A percentile compares a stretch with the other conserved stretches of the same genome.
These are phyloP conservation scores for Neodidymelliopsis sp. DNA, from an alignment of 2,329 filamentous ascomycete genomes.

Conservation along the genomic window DNA sequence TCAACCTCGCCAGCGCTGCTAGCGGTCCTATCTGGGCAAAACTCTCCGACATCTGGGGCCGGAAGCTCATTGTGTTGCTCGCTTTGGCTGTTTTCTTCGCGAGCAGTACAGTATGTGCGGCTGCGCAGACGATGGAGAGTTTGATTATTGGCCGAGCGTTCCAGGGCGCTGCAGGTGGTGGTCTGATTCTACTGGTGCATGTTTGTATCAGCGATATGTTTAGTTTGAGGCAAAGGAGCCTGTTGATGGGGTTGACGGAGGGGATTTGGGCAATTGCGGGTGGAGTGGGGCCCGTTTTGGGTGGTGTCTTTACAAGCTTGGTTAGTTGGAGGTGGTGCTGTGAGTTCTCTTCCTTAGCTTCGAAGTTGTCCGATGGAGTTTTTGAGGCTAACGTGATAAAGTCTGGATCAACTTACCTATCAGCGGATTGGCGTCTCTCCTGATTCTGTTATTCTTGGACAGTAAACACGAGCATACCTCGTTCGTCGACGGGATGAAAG, in stretches of 20 bases:
- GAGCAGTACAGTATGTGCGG: constrained; percentile 66
- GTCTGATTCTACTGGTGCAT: constrained; percentile 67
- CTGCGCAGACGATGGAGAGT: constrained; percentile 65
- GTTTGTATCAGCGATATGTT: constrained; percentile 71
- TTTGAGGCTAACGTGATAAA: too few relatives aligned
- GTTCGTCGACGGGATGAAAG: constrained; percentile 57
- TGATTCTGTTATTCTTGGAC: constrained; percentile 62
- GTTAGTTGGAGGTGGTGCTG: constrained; percentile 62
- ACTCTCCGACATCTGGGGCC: constrained; percentile 64
- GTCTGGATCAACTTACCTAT: constrained; percentile 65
- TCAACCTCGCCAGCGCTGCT: constrained; percentile 73
- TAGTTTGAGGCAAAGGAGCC: constrained; percentile 60
- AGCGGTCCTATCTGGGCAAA: constrained; percentile 75
- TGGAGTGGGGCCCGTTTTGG: constrained; percentile 61
- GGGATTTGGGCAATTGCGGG: constrained; percentile 64
- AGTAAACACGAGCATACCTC: constrained; percentile 63
- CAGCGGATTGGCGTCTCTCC: constrained; percentile 56
- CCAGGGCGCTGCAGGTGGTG: constrained; percentile 70
- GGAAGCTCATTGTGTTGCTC: constrained; percentile 61
- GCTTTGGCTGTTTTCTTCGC: constrained; percentile 66
- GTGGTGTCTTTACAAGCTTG: constrained; percentile 58
- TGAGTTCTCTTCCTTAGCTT: too few relatives aligned
- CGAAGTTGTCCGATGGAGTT: too few relatives aligned
- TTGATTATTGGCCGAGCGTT: constrained; percentile 67
- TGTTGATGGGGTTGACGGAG: constrained; percentile 61